Evolutionary conservation across 176 grass and related monocot genomes (phyloP).

Genomic region (Phyllostachys edulis): DNA sequence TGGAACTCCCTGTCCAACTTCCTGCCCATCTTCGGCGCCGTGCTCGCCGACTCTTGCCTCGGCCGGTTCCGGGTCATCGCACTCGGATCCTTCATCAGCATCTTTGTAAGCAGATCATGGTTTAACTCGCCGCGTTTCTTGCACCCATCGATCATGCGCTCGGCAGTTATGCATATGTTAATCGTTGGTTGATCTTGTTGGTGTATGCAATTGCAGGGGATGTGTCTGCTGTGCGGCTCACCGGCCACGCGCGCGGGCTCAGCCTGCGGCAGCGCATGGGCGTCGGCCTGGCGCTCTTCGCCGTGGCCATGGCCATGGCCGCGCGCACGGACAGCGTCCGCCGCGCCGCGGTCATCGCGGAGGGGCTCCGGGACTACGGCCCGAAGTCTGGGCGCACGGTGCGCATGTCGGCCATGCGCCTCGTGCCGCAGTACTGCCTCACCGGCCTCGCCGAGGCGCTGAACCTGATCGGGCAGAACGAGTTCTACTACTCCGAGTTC

Average conservation of each 20-base stretch:
- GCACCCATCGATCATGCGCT: background rate
- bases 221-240: slow-evolving; percentile 56
- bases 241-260: slow-evolving; percentile 52
- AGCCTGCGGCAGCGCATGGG: slow-evolving; percentile 67
- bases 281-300: slow-evolving; percentile 44
- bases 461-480: slow-evolving; percentile 59
- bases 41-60: slow-evolving; percentile 53
- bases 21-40: slow-evolving; percentile 55
- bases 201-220: slow-evolving; percentile 29
- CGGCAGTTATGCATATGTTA: background rate
- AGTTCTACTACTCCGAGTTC: slow-evolving; percentile 85
- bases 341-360: slow-evolving; percentile 27
- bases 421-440: slow-evolving; percentile 60
- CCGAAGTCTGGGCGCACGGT: background rate
- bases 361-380: slow-evolving; percentile 34
- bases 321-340: slow-evolving; percentile 39
- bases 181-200: background rate
- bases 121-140: background rate
- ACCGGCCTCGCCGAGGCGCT: slow-evolving; percentile 61
- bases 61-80: slow-evolving; percentile 64
- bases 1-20: slow-evolving; percentile 49
- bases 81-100: slow-evolving; percentile 46
- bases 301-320: slow-evolving; percentile 40
- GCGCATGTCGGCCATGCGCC: slow-evolving; percentile 66
- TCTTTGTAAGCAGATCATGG: slow-evolving; percentile 32